phyloP scores from a whole-genome alignment of 305 asterid species.

The Coffea humblotiana region DNA sequence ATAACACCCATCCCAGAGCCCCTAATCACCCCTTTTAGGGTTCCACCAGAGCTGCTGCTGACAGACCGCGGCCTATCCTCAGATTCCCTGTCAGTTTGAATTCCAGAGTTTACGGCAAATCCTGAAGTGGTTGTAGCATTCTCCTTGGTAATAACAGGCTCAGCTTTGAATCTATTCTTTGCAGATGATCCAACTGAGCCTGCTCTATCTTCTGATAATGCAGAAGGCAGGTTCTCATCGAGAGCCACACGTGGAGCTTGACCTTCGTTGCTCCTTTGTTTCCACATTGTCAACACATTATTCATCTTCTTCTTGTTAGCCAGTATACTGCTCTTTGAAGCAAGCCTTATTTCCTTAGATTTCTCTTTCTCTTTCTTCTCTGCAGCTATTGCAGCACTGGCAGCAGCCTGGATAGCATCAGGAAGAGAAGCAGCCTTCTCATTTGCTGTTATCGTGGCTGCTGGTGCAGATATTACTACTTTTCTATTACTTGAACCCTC shows the following conservation, averaged over 20 bases:
- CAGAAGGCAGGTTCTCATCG: constrained; percentile 50
- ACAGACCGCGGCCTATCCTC: constrained; percentile 60
- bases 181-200: constrained; percentile 43
- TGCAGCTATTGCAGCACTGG: constrained; percentile 94
- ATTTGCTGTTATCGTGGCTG: constrained; percentile 67
- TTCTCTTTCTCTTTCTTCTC: constrained; percentile 97
- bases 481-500: constrained; percentile 63
- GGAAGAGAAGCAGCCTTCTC: constrained; percentile 87
- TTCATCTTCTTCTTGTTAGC: constrained; percentile 98
- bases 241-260: constrained; percentile 91
- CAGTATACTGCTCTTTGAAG: constrained; percentile 89
- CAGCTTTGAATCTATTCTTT: constrained; percentile 59
- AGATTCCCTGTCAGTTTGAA: constrained; percentile 50
- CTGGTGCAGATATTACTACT: constrained; percentile 93
- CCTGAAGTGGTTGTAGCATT: constrained; percentile 38
- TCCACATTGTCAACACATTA: constrained; percentile 94
- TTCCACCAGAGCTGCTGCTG: constrained; percentile 57
- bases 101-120: constrained; percentile 34
- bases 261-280: constrained; percentile 95
- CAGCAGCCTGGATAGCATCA: constrained; percentile 98
- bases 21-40: constrained; percentile 83
- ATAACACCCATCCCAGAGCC: constrained; percentile 88
- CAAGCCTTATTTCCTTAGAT: constrained; percentile 80
- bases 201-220: constrained; percentile 56
- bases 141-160: constrained; percentile 41